Evolutionary conservation across 2,329 filamentous ascomycete species (phyloP).

Genomic region (Orbilia brochopaga): DNA sequence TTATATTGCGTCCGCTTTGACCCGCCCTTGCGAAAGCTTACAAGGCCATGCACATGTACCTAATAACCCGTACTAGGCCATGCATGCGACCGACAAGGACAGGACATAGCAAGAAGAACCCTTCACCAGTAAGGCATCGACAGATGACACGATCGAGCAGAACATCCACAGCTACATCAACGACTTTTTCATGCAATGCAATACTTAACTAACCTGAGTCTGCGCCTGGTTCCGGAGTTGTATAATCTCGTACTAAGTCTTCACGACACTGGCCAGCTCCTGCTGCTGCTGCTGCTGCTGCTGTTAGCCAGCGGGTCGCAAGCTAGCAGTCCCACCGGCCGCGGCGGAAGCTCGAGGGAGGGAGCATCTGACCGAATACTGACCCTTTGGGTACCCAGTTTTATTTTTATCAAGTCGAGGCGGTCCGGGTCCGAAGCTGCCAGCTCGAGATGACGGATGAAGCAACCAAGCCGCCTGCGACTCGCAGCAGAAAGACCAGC

Average conservation of each 20-base stretch:
- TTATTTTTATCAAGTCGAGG: conserved; percentile 43
- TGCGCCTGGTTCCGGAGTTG: conserved; percentile 47
- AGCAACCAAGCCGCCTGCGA: conserved; percentile 39
- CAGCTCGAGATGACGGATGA: conserved; percentile 46
- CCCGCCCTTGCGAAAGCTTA: conserved; percentile 47
- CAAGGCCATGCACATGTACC: conserved; percentile 44
- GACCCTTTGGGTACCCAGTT: conserved; percentile 25
- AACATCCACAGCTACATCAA: conserved; percentile 37
- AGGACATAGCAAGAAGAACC: conserved; percentile 27
- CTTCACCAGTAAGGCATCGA: conserved; percentile 34
- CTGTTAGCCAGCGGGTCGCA: conserved; percentile 13
- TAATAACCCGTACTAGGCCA: conserved; percentile 38
- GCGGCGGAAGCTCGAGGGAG: conserved; percentile 43
- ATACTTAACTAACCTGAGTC: conserved; percentile 31
- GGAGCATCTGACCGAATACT: conserved; percentile 1
- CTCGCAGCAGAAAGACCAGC: conserved; percentile 42
- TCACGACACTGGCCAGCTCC: conserved; percentile 39
- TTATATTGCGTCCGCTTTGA: conserved; percentile 52
- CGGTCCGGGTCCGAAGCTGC: conserved; percentile 36
- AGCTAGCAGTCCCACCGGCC: conserved; percentile 35
- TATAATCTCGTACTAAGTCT: conserved; percentile 34
- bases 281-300: conserved; percentile 1
- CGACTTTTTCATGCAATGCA: conserved; percentile 47
- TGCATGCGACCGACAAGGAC: conserved; percentile 50
- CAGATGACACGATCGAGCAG: conserved; percentile 47